A percentile compares a stretch with the other conserved stretches of the same genome.
Conservation (phyloP, 108 stramenopile genomes). For the Cyclotella choctawhatcheeana region DNA sequence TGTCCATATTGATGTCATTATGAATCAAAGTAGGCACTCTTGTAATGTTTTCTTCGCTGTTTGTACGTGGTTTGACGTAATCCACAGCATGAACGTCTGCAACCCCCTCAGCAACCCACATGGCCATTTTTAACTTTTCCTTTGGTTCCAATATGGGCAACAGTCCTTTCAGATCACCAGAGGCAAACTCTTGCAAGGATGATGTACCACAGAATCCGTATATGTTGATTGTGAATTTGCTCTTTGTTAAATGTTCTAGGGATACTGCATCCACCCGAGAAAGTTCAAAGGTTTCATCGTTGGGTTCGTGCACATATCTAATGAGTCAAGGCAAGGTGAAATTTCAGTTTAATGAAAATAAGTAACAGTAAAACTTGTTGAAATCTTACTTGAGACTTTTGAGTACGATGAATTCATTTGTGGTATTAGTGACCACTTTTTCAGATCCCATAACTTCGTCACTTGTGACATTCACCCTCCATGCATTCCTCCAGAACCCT, state of each 20-base stretch:
- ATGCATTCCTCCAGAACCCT: slow-evolving; percentile 60
- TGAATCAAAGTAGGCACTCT: slow-evolving; percentile 58
- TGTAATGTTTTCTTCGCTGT: neutral
- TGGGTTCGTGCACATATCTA: slow-evolving; percentile 46
- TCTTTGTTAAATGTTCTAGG: slow-evolving; percentile 74
- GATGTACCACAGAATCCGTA: slow-evolving; percentile 76
- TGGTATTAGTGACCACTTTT: neutral
- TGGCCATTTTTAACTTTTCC: slow-evolving; percentile 70
- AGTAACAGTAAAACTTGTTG: neutral
- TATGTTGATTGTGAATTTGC: slow-evolving; percentile 75
- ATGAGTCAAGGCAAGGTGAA: neutral
- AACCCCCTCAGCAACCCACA: slow-evolving; percentile 68
- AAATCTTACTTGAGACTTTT: slow-evolving; percentile 51
- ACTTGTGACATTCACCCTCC: slow-evolving; percentile 44
- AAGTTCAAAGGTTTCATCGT: slow-evolving; percentile 77
- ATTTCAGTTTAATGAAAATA: neutral
- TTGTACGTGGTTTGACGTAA: neutral
- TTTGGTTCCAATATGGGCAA: slow-evolving; percentile 33
- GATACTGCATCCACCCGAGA: slow-evolving; percentile 86
- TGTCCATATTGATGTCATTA: slow-evolving; percentile 83
- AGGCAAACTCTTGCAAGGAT: slow-evolving; percentile 56
- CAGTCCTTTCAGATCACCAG: slow-evolving; percentile 41
- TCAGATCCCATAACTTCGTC: neutral
- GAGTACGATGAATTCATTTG: slow-evolving; percentile 32
- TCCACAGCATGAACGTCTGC: slow-evolving; percentile 74